phyloP scores from a whole-genome alignment of 225 moss, liverwort and hornwort genomes.

The Sphagnum tenellum region DNA sequence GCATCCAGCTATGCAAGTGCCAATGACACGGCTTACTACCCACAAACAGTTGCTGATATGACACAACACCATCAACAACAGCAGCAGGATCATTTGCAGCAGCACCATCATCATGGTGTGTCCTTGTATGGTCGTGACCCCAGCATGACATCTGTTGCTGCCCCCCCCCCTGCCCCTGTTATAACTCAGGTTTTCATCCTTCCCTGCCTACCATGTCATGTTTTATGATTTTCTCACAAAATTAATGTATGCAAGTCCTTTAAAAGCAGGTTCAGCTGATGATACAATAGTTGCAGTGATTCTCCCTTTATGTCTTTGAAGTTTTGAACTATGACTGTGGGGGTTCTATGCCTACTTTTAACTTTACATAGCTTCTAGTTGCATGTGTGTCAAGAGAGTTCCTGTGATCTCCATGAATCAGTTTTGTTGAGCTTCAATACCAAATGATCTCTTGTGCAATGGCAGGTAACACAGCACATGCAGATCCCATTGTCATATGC shows the following conservation, averaged over 20 bases:
- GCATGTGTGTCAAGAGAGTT: no score
- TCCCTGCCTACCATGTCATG: not conserved
- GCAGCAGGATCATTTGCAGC: constrained; percentile 43
- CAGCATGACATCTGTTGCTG: constrained; percentile 68
- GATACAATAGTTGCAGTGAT: no score
- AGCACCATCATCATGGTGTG: constrained; percentile 88
- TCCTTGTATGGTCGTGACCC: constrained; percentile 96
- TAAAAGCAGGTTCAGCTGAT: no score
- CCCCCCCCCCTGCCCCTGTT: constrained; percentile 93
- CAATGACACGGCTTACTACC: constrained; percentile 62
- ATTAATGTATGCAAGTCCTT: no score
- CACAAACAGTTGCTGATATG: constrained; percentile 39
- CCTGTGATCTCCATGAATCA: no score
- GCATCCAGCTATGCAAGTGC: constrained; percentile 38
- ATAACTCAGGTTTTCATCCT: constrained; percentile 70
- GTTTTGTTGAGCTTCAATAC: no score
- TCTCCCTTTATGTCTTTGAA: no score
- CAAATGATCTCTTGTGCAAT: not conserved
- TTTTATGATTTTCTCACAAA: no score
- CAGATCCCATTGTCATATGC: constrained; percentile 99
- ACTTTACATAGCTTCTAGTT: no score
- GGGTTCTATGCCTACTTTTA: no score
- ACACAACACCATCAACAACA: constrained; percentile 88
- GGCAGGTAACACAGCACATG: constrained; percentile 99
- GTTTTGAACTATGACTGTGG: no score